Conservation (phyloP, 2,329 filamentous ascomycete genomes). For the Leptographium flavum region DNA sequence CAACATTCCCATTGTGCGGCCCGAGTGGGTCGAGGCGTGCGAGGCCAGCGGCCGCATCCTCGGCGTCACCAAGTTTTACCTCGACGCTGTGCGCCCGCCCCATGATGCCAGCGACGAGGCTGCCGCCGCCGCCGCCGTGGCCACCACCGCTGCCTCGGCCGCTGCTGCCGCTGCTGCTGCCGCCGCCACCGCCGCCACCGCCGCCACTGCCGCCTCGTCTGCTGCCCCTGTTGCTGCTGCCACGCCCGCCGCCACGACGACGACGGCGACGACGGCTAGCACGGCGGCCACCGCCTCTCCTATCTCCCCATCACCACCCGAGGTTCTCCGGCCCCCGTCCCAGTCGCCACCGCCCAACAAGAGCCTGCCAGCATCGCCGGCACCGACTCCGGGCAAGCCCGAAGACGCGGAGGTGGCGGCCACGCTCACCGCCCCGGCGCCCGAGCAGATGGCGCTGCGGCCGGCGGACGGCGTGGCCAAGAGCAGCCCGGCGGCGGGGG, state of each 20-base stretch:
- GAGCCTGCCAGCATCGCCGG: not conserved
- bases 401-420: slow-evolving; percentile 13
- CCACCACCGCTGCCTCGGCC: slow-evolving; percentile 5
- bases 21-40: slow-evolving; percentile 96
- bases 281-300: not conserved
- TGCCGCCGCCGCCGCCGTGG: not conserved
- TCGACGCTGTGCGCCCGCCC: slow-evolving; percentile 54
- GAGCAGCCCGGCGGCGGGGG: slow-evolving; percentile 8
- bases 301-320: not conserved
- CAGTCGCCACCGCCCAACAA: not conserved
- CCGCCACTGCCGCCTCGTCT: not conserved
- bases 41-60: slow-evolving; percentile 86
- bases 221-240: not conserved
- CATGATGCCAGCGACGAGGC: slow-evolving; percentile 5
- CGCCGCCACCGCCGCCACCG: slow-evolving; percentile 11
- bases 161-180: slow-evolving; percentile 10
- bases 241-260: not conserved
- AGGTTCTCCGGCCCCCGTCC: not conserved
- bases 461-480: not conserved
- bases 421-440: slow-evolving; percentile 25
- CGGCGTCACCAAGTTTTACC: slow-evolving; percentile 88
- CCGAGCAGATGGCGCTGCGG: slow-evolving; percentile 36
- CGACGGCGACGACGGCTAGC: not conserved
- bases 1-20: slow-evolving; percentile 93
- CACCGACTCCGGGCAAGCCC: too few species aligned